These are phyloP conservation scores for Haematococcus lacustris DNA, from an alignment of 139 green algal genomes.

Conservation along the genomic window DNA sequence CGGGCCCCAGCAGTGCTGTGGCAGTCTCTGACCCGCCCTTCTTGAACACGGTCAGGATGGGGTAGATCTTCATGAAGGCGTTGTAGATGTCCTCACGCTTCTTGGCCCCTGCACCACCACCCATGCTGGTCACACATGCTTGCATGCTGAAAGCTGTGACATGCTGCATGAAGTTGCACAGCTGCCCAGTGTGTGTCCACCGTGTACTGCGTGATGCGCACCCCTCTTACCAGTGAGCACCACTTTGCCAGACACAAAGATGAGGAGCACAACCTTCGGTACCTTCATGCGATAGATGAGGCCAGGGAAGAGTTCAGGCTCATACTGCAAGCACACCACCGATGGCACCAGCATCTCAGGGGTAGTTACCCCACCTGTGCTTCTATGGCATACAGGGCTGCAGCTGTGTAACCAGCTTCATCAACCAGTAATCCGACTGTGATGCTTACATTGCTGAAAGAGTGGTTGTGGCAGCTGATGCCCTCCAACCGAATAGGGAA, in stretches of 20 bases:
- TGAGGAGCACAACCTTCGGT: slow-evolving; percentile 98
- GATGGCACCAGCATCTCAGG: too few relatives aligned
- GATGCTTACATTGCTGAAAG: too few relatives aligned
- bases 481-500: slow-evolving; percentile 97
- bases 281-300: slow-evolving; percentile 96
- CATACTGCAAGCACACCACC: slow-evolving; percentile 80
- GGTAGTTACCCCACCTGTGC: too few relatives aligned
- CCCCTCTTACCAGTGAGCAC: slow-evolving; percentile 42
- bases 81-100: slow-evolving; percentile 93
- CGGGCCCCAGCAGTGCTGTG: slow-evolving; percentile 6
- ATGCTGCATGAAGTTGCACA: neutral
- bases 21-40: slow-evolving; percentile 60
- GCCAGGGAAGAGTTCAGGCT: slow-evolving; percentile 98
- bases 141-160: neutral
- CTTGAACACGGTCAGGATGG: slow-evolving; percentile 82
- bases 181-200: neutral
- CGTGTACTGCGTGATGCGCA: neutral
- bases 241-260: slow-evolving; percentile 98
- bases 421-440: too few relatives aligned
- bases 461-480: too few relatives aligned
- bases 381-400: too few relatives aligned
- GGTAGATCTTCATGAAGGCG: slow-evolving; percentile 98
- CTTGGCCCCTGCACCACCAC: slow-evolving; percentile 62
- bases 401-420: too few relatives aligned
- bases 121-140: neutral